Evolutionary conservation across 495 filamentous ascomycete species (phyloP), one percentile per base, ranked within the genome.

Genomic region (Penicillium paxilli): DNA sequence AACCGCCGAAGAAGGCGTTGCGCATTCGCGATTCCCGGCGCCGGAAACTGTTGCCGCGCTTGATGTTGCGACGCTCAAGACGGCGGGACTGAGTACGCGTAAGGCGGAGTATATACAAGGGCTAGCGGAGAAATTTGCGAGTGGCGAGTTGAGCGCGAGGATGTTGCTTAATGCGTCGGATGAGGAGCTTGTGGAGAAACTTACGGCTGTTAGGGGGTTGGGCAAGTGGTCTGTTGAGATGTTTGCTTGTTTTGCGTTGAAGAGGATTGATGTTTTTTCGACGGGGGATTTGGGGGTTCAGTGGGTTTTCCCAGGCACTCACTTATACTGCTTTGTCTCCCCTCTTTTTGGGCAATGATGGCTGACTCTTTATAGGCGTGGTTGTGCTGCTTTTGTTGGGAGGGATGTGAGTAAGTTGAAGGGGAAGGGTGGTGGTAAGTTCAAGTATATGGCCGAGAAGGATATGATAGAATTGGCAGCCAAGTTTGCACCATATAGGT

Each of bases 31-130:
- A 12, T 98, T 98, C 67, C 95, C 94, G 0, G 80, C 82, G 4
- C 94, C 95, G 0, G 76, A 82, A 1, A 78, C 90, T 51, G 89
- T 98, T 1, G 76, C 81, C 0, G 58, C 65, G 7, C 80, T 72
- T 45, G 62, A 82, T 47, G 72, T 96, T 35, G 64, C 83, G 32
- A 79, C 72, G 6, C 77, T 98, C 16, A 86, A 91, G 24, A 85
- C 90, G 28, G 95, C 91, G 7, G 95, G 94, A 3, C 80, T 98
- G 24, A 96, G 90, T 6, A 83, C 89, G 67, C 83, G 94, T 23
- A 98, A 98, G 69, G 94, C 95, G 37, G 95, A 98, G 69, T 98
- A 98, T 70, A 81, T 97, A 33, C 80, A 83, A 40, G 92, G 92
- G 0, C 75, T 98, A 3, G 89, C 92, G 2, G 76, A 88, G 64